Evolutionary conservation across 2,329 filamentous ascomycete genomes (phyloP).

Genomic region (Xylariaceae sp.): DNA sequence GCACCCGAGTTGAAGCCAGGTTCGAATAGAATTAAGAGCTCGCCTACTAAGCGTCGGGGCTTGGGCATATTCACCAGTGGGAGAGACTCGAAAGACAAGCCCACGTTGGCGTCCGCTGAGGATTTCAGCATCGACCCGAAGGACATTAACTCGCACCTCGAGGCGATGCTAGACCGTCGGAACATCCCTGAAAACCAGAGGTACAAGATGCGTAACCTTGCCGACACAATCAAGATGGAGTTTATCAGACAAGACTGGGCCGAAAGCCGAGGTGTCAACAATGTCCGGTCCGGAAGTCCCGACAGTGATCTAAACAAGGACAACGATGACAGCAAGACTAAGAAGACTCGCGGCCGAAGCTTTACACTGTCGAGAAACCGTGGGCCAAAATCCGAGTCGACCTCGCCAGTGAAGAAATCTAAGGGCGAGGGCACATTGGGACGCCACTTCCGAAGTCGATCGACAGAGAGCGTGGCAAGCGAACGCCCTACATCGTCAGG

Average conservation of each 20-base stretch:
- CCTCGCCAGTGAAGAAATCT: slow-evolving; percentile 69
- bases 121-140: slow-evolving; percentile 51
- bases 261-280: slow-evolving; percentile 53
- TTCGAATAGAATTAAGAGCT: slow-evolving; percentile 18
- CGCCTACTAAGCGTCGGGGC: slow-evolving; percentile 33
- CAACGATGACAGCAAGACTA: slow-evolving; percentile 43
- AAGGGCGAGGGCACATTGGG: slow-evolving; percentile 61
- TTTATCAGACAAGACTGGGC: slow-evolving; percentile 88
- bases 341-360: slow-evolving; percentile 65
- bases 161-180: slow-evolving; percentile 70
- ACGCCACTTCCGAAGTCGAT: slow-evolving; percentile 67
- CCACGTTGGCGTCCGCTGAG: slow-evolving; percentile 26
- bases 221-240: slow-evolving; percentile 87
- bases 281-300: slow-evolving; percentile 40
- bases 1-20: slow-evolving; percentile 12
- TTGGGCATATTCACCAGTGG: slow-evolving; percentile 36
- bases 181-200: slow-evolving; percentile 94
- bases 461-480: slow-evolving; percentile 63
- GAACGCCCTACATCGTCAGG: slow-evolving; percentile 54
- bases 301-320: slow-evolving; percentile 36
- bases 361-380: slow-evolving; percentile 67
- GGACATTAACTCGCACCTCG: slow-evolving; percentile 53
- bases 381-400: slow-evolving; percentile 53
- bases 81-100: slow-evolving; percentile 35
- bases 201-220: slow-evolving; percentile 89